These are phyloP conservation scores for Lolium perenne DNA, from an alignment of 176 grass and related monocot genomes.

Conservation along the genomic window DNA sequence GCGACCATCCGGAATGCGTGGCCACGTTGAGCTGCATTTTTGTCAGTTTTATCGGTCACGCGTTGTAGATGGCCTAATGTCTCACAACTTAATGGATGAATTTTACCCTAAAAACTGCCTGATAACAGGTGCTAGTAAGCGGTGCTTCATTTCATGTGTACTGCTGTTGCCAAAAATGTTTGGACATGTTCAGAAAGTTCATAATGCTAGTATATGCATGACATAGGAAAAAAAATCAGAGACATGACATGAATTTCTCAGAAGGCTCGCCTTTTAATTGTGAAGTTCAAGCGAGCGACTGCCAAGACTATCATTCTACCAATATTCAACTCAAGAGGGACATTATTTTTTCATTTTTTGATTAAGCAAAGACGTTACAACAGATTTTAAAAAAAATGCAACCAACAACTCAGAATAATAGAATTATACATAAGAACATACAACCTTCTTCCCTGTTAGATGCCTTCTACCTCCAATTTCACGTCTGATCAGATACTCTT, in stretches of 20 bases:
- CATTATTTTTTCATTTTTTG: no score
- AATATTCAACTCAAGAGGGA: neutral
- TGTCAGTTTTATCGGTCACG: no score
- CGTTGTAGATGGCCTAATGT: no score
- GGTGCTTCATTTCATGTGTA: no score
- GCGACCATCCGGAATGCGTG: no score
- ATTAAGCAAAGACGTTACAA: neutral
- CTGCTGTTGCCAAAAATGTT: neutral
- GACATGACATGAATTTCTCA: neutral
- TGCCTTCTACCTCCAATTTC: conserved; percentile 21
- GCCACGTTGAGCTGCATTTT: no score
- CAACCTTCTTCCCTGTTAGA: conserved; percentile 36
- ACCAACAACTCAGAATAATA: neutral
- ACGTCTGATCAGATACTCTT: conserved; percentile 30
- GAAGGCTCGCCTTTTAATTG: neutral
- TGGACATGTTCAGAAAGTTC: neutral
- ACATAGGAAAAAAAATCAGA: no score
- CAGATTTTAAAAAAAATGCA: neutral
- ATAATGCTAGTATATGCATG: neutral
- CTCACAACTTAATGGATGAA: no score
- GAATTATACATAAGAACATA: conserved; percentile 37
- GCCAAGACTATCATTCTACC: neutral
- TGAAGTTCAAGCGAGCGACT: neutral
- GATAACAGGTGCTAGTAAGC: no score
- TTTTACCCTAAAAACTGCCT: no score